Evolutionary conservation across 257 asterid species (phyloP).

Genomic region (Rauvolfia tetraphylla): DNA sequence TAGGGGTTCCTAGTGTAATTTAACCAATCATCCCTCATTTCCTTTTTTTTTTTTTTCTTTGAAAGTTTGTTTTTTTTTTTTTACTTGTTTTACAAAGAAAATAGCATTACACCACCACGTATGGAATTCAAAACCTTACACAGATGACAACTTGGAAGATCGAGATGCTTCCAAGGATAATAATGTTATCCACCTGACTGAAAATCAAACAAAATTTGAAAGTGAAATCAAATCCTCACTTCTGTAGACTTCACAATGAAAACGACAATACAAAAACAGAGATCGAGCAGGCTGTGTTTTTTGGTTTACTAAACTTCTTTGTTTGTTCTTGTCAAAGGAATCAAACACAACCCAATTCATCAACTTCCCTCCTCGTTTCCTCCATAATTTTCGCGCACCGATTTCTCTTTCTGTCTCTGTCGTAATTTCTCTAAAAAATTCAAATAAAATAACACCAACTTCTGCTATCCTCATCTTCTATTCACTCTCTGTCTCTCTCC

Average conservation of each 20-base stretch:
- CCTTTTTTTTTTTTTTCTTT: no score
- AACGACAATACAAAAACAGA: not conserved
- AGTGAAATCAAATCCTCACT: not conserved
- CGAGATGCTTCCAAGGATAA: not conserved
- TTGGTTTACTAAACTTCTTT: no score
- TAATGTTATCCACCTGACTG: not conserved
- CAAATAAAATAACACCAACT: not conserved
- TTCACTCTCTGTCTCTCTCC: not conserved
- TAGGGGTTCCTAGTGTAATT: not conserved
- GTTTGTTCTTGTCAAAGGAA: constrained; percentile 42
- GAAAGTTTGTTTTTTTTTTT: no score
- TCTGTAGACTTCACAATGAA: no score
- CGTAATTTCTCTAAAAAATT: not conserved
- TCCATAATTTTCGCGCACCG: constrained; percentile 33
- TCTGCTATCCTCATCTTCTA: constrained; percentile 6
- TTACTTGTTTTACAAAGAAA: no score
- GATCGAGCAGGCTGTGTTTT: not conserved
- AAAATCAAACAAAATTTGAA: constrained; percentile 1
- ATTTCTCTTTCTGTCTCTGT: constrained; percentile 18
- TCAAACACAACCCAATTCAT: constrained; percentile 37
- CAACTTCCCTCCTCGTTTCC: constrained; percentile 32
- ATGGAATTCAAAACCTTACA: no score
- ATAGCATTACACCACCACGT: no score
- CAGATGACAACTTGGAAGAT: not conserved
- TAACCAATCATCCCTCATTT: no score